A percentile compares a stretch with the other conserved stretches of the same genome.
phyloP scores from a whole-genome alignment of 441 rosid genomes.

The Euphorbia schlechtendalii region DNA sequence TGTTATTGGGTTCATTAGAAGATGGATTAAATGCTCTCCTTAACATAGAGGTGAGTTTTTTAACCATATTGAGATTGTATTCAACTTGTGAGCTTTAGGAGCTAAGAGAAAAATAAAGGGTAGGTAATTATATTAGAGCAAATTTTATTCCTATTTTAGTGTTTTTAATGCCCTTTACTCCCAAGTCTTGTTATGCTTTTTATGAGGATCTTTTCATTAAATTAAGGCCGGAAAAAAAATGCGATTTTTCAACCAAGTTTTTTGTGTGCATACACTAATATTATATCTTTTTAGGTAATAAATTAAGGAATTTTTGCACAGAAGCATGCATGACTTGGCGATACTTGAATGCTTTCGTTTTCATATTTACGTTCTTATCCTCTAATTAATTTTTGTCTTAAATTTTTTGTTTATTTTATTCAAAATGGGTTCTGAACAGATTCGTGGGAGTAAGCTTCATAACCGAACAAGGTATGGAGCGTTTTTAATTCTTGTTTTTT shows the following conservation, averaged over 20 bases:
- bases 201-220: neutral
- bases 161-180: neutral
- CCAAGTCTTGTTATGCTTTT: neutral
- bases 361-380: neutral
- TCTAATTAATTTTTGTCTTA: neutral
- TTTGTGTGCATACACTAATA: too few relatives aligned
- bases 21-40: constrained; percentile 93
- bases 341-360: neutral
- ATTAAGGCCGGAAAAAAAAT: too few relatives aligned
- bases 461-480: constrained; percentile 76
- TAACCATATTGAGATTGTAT: neutral
- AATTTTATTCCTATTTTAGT: neutral
- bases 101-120: neutral
- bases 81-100: neutral
- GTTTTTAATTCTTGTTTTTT: constrained; percentile 7
- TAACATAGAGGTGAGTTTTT: constrained; percentile 78
- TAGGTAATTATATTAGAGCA: constrained; percentile 2
- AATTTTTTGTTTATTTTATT: constrained; percentile 6
- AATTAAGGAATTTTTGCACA: too few relatives aligned
- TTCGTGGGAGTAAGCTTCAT: constrained; percentile 96
- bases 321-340: neutral
- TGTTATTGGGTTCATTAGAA: constrained; percentile 63
- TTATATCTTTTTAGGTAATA: too few relatives aligned
- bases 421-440: constrained; percentile 36
- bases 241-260: too few relatives aligned